Percentiles rank a stretch among this genome's conserved stretches.
Evolutionary conservation across 129 eudicot genomes (phyloP).

Genomic region (Arctium lappa): DNA sequence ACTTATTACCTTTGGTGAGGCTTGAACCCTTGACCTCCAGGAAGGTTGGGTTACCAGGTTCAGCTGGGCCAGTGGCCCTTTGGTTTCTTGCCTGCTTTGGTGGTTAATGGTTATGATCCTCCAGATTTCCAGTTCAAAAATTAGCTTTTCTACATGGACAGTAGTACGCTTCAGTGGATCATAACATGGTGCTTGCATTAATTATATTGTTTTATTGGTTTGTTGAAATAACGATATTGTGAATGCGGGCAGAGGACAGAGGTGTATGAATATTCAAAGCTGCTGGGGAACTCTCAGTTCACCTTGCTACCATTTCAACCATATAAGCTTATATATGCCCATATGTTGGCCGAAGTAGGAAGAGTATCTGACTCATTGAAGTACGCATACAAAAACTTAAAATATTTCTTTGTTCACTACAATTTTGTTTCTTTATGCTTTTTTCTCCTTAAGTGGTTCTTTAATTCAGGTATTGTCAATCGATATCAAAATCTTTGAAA

Average conservation of each 20-base stretch:
- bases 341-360: slow-evolving; percentile 98
- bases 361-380: slow-evolving; percentile 82
- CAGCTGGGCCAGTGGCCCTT: too few relatives aligned
- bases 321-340: slow-evolving; percentile 87
- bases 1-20: too few relatives aligned
- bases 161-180: neutral
- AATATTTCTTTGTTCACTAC: neutral
- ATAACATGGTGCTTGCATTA: neutral
- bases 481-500: slow-evolving; percentile 69
- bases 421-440: neutral
- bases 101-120: neutral
- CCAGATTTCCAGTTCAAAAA: neutral
- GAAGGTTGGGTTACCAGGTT: too few relatives aligned
- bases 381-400: slow-evolving; percentile 36
- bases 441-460: neutral
- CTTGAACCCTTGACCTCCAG: too few relatives aligned
- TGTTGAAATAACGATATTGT: slow-evolving; percentile 13
- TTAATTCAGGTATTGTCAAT: slow-evolving; percentile 84
- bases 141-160: neutral
- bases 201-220: neutral
- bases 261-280: slow-evolving; percentile 80
- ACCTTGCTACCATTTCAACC: slow-evolving; percentile 85
- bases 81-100: neutral
- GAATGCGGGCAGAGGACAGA: slow-evolving; percentile 76
- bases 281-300: slow-evolving; percentile 87